These are phyloP conservation scores for Cryphonectria carpinicola DNA, from an alignment of 2,329 filamentous ascomycete genomes.

Conservation along the genomic window DNA sequence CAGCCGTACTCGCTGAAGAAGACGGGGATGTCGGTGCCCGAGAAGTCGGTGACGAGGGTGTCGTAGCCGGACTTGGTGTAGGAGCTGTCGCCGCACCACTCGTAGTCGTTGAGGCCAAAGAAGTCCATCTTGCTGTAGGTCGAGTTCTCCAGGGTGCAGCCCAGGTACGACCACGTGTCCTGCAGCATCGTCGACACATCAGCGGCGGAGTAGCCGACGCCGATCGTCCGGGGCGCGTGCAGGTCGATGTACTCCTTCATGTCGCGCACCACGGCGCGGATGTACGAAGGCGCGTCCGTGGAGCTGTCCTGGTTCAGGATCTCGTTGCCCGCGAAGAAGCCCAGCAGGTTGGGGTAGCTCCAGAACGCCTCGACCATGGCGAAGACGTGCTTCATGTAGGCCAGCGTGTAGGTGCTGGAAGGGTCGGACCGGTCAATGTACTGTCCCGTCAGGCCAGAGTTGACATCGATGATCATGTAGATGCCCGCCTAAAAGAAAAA, in stretches of 20 bases:
- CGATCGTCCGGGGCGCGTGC: constrained; percentile 66
- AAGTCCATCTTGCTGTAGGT: constrained; percentile 65
- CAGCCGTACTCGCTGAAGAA: constrained; percentile 81
- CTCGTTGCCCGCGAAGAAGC: constrained; percentile 75
- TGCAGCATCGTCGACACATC: constrained; percentile 70
- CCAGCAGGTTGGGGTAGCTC: constrained; percentile 61
- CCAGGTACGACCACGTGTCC: constrained; percentile 73
- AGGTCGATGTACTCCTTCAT: constrained; percentile 76
- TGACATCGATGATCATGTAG: constrained; percentile 57
- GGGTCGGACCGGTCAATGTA: constrained; percentile 55
- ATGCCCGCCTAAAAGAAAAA: constrained; percentile 40
- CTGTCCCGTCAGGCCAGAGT: constrained; percentile 59
- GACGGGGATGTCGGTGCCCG: constrained; percentile 66
- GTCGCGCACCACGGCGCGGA: constrained; percentile 72
- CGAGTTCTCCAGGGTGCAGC: constrained; percentile 60
- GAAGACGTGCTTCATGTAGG: constrained; percentile 63
- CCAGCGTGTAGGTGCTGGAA: constrained; percentile 50
- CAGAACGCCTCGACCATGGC: constrained; percentile 63
- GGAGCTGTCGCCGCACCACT: constrained; percentile 59
- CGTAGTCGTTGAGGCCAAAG: constrained; percentile 73
- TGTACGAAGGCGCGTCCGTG: constrained; percentile 63
- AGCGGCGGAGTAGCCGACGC: constrained; percentile 75
- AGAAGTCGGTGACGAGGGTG: constrained; percentile 61
- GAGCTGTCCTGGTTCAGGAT: constrained; percentile 69
- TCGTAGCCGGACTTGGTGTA: constrained; percentile 44